Base-by-base conservation (phyloP, 805 yeast species). In the Metschnikowia shivogae region DNA sequence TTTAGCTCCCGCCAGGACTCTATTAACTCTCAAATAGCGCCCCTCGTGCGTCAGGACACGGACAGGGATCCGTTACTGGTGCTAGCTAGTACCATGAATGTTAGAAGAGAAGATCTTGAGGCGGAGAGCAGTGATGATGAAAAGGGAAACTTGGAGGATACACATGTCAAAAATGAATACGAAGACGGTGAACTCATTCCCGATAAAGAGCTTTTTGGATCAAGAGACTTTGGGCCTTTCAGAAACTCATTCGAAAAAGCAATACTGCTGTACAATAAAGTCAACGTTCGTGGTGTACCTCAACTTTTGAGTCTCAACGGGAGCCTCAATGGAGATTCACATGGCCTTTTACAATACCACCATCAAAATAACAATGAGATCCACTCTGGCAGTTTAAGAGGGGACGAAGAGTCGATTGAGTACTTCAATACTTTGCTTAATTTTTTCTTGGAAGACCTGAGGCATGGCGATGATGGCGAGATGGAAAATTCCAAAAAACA, bases 361-460 rank as follows among this genome's bases (percentile, higher is more conserved):
- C 75, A 52, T 59, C 67, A 63, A 29, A 39, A 40, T 17, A 37
- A 30, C 20, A 43, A 31, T 20, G 36, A n/a, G 17, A 19, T 17
- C 13, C 27, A 19, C 44, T 39, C 24, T n/a, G 29, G 37, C 29
- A 44, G 43, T 24, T 26, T 42, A 10, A 43, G 48, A 5, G 49
- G 48, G 7, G 54, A 50, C 28, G 44, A 45, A 4, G 54, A 47
- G 13, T 42, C 51, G 5, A 45, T 48, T 17, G 76, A 71, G 6
- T 74, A 72, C 45, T 74, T 69, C 47, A 68, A 70, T 19, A 61
- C 67, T 19, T 58, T 81, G 31, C 64, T 81, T 39, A 68, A 69
- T n/a, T 81, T 70, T 58, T 78, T 81, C 52, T 68, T 78, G 38
- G 78, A 73, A 44, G 82, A 78, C 45, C 45, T 28, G 38, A 19